Conservation (phyloP, 2,329 filamentous ascomycete species). For the Microsporum ferrugineum region DNA sequence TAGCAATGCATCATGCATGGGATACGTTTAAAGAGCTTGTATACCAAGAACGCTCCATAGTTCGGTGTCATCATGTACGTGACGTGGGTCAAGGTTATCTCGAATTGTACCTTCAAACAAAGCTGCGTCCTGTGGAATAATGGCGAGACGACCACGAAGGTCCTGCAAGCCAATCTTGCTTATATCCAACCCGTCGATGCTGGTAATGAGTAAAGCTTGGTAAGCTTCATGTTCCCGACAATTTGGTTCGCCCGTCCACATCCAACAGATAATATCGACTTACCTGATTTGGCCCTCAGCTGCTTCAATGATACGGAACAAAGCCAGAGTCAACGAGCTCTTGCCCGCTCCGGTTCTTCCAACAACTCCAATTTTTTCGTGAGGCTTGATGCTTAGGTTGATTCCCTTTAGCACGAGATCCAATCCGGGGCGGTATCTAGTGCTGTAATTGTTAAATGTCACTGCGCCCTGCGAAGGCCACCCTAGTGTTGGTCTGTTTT, state of each 20-base stretch:
- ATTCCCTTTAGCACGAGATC: constrained; percentile 91
- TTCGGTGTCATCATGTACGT: constrained; percentile 93
- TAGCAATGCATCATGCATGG: neutral
- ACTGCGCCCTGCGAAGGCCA: constrained; percentile 88
- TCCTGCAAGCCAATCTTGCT: constrained; percentile 83
- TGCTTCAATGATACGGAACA: constrained; percentile 94
- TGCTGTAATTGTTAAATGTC: constrained; percentile 86
- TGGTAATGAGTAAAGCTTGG: constrained; percentile 24
- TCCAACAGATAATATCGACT: constrained; percentile 10
- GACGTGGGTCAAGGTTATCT: constrained; percentile 89
- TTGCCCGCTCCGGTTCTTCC: constrained; percentile 94
- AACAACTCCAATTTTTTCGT: constrained; percentile 96
- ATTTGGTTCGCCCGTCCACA: neutral
- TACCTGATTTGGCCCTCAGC: constrained; percentile 60
- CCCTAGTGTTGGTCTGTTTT: constrained; percentile 71
- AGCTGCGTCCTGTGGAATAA: constrained; percentile 95
- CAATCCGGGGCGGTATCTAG: constrained; percentile 77
- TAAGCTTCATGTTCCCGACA: constrained; percentile 2
- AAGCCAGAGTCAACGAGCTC: constrained; percentile 77
- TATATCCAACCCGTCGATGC: constrained; percentile 81
- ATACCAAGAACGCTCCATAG: constrained; percentile 85
- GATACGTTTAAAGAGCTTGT: neutral
- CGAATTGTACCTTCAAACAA: constrained; percentile 87
- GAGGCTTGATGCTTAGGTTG: constrained; percentile 81
- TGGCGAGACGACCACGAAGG: constrained; percentile 76